phyloP scores from a whole-genome alignment of 176 grass and related monocot species.

The Cenchrus fungigraminus region DNA sequence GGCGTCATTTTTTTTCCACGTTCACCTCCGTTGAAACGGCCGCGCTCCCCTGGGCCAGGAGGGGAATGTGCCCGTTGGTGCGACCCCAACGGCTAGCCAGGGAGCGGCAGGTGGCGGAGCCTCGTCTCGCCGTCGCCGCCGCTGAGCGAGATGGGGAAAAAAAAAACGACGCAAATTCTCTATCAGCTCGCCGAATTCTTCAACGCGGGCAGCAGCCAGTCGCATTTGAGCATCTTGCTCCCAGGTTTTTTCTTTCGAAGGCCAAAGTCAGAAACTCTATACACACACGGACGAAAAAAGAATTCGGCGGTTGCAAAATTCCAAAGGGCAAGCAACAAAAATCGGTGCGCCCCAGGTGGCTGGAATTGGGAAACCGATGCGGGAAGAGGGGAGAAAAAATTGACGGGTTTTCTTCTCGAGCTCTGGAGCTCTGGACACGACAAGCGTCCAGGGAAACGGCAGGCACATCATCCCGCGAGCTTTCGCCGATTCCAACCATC shows the following conservation, averaged over 20 bases:
- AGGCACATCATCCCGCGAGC: constrained; percentile 12
- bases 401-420: constrained; percentile 12
- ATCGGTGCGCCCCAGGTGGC: neutral
- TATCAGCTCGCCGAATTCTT: neutral
- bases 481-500: constrained; percentile 34
- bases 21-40: neutral
- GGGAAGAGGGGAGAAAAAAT: neutral
- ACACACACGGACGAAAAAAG: neutral
- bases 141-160: neutral
- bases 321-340: constrained; percentile 34
- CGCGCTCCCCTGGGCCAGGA: neutral
- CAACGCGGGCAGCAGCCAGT: neutral
- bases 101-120: constrained; percentile 53
- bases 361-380: neutral
- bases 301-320: neutral
- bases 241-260: neutral
- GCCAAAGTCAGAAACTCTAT: neutral
- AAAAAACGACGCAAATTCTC: neutral
- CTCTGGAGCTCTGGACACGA: neutral
- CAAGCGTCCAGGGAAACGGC: constrained; percentile 9
- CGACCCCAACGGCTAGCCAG: constrained; percentile 56
- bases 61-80: constrained; percentile 52
- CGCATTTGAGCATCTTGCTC: neutral
- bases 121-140: constrained; percentile 15
- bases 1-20: neutral